phyloP scores from a whole-genome alignment of 306 rosid species.

The Sophora flavescens region DNA sequence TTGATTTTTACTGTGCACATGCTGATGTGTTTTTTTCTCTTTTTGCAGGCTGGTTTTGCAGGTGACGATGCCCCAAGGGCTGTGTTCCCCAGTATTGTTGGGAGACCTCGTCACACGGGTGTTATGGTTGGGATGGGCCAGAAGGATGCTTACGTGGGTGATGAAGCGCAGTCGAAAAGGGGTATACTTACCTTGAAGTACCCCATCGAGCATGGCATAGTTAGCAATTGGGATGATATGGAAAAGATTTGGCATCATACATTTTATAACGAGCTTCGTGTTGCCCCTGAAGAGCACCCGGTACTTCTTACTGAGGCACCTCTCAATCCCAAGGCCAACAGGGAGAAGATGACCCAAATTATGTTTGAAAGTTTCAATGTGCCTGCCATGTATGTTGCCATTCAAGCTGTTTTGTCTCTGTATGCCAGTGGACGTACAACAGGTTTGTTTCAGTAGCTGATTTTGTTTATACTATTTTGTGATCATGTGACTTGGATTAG shows the following conservation, averaged over 20 bases:
- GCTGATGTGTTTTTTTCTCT: neutral
- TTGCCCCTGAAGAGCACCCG: constrained; percentile 61
- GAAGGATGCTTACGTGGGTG: constrained; percentile 59
- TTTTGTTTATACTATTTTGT: neutral
- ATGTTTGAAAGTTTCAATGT: constrained; percentile 53
- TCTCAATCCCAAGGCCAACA: constrained; percentile 61
- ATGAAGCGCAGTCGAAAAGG: constrained; percentile 55
- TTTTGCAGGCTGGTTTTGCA: constrained; percentile 55
- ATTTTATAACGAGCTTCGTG: constrained; percentile 54
- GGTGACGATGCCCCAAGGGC: constrained; percentile 60
- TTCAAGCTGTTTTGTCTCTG: constrained; percentile 55
- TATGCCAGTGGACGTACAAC: constrained; percentile 65
- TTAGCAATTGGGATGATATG: constrained; percentile 65
- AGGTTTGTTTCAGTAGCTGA: constrained; percentile 36
- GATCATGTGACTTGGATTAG: constrained; percentile 1
- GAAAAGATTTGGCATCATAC: constrained; percentile 63
- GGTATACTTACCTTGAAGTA: constrained; percentile 54
- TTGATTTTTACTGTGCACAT: neutral
- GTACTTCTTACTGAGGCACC: constrained; percentile 65
- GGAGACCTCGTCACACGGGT: constrained; percentile 54
- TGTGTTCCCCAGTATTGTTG: constrained; percentile 55
- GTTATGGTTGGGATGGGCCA: constrained; percentile 57
- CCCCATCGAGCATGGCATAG: constrained; percentile 64
- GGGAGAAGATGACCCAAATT: constrained; percentile 64
- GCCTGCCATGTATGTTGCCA: constrained; percentile 54